Evolutionary conservation across 2,329 filamentous ascomycete genomes (phyloP), one percentile per base, ranked within the genome.

Genomic region (Fusarium duplospermum): DNA sequence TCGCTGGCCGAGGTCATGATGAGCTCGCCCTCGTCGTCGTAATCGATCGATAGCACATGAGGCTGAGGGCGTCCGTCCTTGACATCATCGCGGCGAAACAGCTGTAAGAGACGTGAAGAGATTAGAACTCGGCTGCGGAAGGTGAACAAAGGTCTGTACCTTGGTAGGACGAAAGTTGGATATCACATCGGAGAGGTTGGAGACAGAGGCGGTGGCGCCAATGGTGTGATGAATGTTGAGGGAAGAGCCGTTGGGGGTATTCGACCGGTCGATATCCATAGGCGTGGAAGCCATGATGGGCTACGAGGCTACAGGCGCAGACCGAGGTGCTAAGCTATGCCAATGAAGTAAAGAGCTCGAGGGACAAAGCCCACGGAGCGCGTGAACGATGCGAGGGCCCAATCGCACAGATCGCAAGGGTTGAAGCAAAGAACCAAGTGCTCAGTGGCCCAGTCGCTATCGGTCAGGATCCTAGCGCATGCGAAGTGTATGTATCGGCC

Each of bases 21-120:
- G 59, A 96, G 93, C 82, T 98, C 95, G 82, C 96, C 96, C 50
- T 94, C 93, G 84, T 98, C 95, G 83, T 98, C 95, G 81, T 98
- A 99, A 85, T 99, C 96, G 77, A 99, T 90, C 2, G 96, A 98
- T 10, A 96, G 93, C 69, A 98, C 91, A 74, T 91, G 88, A 5
- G 92, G 90, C 60, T 87, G 85, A 11, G 86, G 83, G 67, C 85
- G 84, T 66, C 83, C 83, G 56, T 88, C 87, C 76, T 88, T 89
- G 45, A 86, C 76, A 70, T 89, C 88, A 47, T 90, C 87, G 67
- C 90, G 87, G 54, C 86, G 86, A 76, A 93, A 92, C 20, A 92
- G 88, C 82, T 84, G 38, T 7, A n/a, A 9, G 13, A 2, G 18
- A 6, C 52, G 22, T n/a, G 8, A 10, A 16, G 5, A 58, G 33